Percentiles rank a stretch among this genome's conserved stretches.
phyloP scores from a whole-genome alignment of 768 basidiomycete species.

The Nidularia pulvinata region DNA sequence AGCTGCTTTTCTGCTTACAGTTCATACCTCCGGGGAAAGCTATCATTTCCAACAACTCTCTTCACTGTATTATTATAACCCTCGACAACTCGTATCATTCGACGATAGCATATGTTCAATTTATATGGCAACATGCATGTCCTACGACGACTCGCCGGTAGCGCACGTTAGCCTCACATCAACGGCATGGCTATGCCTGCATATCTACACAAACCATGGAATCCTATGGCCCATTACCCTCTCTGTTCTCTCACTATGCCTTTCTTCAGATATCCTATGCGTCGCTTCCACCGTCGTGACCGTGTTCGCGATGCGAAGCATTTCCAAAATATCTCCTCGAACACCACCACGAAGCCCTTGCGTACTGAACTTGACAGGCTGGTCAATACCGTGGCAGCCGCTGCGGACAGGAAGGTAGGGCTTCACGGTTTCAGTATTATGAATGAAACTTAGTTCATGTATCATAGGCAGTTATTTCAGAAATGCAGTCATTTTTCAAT shows the following conservation, averaged over 20 bases:
- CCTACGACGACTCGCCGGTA: too few relatives aligned
- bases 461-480: constrained; percentile 61
- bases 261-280: constrained; percentile 30
- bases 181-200: neutral
- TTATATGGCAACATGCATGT: too few relatives aligned
- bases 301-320: constrained; percentile 25
- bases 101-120: too few relatives aligned
- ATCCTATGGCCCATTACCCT: too few relatives aligned
- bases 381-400: constrained; percentile 59
- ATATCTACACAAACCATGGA: neutral
- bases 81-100: too few relatives aligned
- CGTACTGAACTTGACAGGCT: constrained; percentile 69
- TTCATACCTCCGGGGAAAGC: too few relatives aligned
- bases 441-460: constrained; percentile 3
- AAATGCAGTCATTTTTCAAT: constrained; percentile 86
- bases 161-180: too few relatives aligned
- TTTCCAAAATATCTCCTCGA: constrained; percentile 35
- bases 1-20: too few relatives aligned
- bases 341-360: constrained; percentile 59
- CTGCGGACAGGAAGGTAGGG: constrained; percentile 54
- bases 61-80: too few relatives aligned
- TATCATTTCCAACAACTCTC: too few relatives aligned
- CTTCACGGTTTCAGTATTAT: neutral
- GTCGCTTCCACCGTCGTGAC: constrained; percentile 32
- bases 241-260: constrained; percentile 19